phyloP scores from a whole-genome alignment of 257 asterid genomes.

The Schizonepeta tenuifolia region DNA sequence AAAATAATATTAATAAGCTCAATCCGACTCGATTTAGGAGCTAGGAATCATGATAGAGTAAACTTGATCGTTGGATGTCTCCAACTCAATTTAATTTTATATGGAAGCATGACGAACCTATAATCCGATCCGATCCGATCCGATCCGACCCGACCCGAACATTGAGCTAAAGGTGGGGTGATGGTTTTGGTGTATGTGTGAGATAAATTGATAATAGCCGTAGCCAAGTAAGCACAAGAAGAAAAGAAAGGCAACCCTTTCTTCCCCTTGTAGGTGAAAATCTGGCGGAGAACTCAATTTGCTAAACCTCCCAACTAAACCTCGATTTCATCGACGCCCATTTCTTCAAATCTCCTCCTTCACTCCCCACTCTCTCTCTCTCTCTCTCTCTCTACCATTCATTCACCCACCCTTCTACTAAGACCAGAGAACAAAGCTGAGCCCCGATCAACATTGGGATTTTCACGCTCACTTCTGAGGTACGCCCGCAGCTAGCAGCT shows the following conservation, averaged over 20 bases:
- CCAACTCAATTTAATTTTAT: too few relatives aligned
- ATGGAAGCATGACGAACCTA: too few relatives aligned
- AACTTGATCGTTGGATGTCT: too few relatives aligned
- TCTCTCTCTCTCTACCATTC: background rate
- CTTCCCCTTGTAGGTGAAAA: background rate
- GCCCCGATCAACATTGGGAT: slow-evolving; percentile 1
- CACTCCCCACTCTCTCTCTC: background rate
- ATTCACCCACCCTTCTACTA: too few relatives aligned
- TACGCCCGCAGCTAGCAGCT: background rate
- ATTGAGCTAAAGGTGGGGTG: too few relatives aligned
- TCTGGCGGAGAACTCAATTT: slow-evolving; percentile 33
- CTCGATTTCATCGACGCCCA: slow-evolving; percentile 35
- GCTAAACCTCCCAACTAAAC: slow-evolving; percentile 18
- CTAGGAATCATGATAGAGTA: too few relatives aligned
- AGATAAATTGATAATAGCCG: background rate
- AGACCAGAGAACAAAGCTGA: background rate
- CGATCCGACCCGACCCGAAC: too few relatives aligned
- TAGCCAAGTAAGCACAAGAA: slow-evolving; percentile 3
- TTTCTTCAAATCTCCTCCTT: slow-evolving; percentile 34
- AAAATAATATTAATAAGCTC: too few relatives aligned
- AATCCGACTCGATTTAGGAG: too few relatives aligned
- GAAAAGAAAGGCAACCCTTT: background rate
- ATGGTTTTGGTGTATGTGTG: too few relatives aligned
- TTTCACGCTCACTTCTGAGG: slow-evolving; percentile 20
- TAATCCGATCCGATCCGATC: too few relatives aligned